Conservation (phyloP, 1,139 yeast species). For the Pichia sp. region DNA sequence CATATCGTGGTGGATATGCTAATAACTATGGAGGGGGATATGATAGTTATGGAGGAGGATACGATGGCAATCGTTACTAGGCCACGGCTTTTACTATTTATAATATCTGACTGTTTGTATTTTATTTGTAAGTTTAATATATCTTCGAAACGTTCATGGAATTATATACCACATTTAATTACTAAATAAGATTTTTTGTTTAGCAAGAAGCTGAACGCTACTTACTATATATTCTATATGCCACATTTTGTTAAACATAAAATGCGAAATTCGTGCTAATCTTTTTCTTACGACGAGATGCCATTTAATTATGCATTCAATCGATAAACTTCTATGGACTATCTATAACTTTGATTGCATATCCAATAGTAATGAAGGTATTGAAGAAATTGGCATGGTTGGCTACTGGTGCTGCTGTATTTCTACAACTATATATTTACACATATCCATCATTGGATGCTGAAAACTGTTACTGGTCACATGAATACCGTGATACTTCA, state of each 20-base stretch:
- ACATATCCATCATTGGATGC: slow-evolving; percentile 64
- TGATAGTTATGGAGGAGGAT: slow-evolving; percentile 5
- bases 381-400: slow-evolving; percentile 15
- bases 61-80: slow-evolving; percentile 3
- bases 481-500: slow-evolving; percentile 18
- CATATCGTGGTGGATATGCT: slow-evolving; percentile 4
- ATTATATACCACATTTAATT: too few relatives aligned
- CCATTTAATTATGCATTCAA: too few relatives aligned
- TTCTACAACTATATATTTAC: slow-evolving; percentile 55
- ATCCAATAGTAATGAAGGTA: not conserved
- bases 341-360: too few relatives aligned
- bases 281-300: too few relatives aligned
- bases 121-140: not conserved
- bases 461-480: slow-evolving; percentile 53
- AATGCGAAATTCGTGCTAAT: too few relatives aligned
- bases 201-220: too few relatives aligned
- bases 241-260: too few relatives aligned
- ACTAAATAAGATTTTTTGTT: too few relatives aligned
- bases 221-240: too few relatives aligned
- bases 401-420: slow-evolving; percentile 32
- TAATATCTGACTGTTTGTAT: not conserved
- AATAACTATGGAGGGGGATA: slow-evolving; percentile 7
- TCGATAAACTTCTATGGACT: too few relatives aligned
- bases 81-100: not conserved
- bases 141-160: not conserved